Evolutionary conservation across 2,329 filamentous ascomycete genomes (phyloP).

Genomic region (Neofusicoccum sp.): DNA sequence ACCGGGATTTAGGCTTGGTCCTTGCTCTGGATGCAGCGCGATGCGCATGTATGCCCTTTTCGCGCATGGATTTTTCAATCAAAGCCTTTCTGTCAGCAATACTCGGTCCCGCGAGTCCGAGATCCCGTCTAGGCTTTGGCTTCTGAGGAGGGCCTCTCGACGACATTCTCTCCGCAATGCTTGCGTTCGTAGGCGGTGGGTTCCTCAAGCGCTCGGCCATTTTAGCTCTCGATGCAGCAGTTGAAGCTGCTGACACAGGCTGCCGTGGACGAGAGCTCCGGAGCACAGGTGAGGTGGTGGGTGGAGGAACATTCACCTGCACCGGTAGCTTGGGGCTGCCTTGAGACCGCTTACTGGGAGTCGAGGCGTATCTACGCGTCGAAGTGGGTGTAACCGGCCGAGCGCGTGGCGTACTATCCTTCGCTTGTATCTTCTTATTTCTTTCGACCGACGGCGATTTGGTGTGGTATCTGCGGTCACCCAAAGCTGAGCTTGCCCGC

Average conservation of each 20-base stretch:
- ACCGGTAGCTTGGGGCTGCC: slow-evolving; percentile 18
- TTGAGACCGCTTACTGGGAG: slow-evolving; percentile 2
- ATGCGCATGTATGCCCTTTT: slow-evolving; percentile 3
- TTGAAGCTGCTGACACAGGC: slow-evolving; percentile 25
- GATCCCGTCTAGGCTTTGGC: slow-evolving; percentile 3
- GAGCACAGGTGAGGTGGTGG: slow-evolving; percentile 27
- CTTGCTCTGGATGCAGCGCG: neutral
- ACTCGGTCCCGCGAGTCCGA: slow-evolving; percentile 9
- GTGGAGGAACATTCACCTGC: slow-evolving; percentile 24
- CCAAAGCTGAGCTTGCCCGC: slow-evolving; percentile 29
- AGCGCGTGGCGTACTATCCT: slow-evolving; percentile 22
- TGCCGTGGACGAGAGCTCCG: slow-evolving; percentile 26
- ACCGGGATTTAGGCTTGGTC: slow-evolving; percentile 1
- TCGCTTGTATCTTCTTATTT: slow-evolving; percentile 5
- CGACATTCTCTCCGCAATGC: neutral
- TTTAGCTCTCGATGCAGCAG: slow-evolving; percentile 24
- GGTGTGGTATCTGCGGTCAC: slow-evolving; percentile 26
- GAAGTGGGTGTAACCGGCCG: slow-evolving; percentile 26
- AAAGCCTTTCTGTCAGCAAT: slow-evolving; percentile 18
- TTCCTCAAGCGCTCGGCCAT: slow-evolving; percentile 14
- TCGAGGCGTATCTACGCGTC: slow-evolving; percentile 34
- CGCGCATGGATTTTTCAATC: slow-evolving; percentile 20
- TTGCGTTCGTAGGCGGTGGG: slow-evolving; percentile 2
- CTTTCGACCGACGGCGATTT: slow-evolving; percentile 32
- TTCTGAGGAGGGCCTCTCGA: slow-evolving; percentile 9